phyloP scores from a whole-genome alignment of 768 basidiomycete genomes.

The Panus rudis region DNA sequence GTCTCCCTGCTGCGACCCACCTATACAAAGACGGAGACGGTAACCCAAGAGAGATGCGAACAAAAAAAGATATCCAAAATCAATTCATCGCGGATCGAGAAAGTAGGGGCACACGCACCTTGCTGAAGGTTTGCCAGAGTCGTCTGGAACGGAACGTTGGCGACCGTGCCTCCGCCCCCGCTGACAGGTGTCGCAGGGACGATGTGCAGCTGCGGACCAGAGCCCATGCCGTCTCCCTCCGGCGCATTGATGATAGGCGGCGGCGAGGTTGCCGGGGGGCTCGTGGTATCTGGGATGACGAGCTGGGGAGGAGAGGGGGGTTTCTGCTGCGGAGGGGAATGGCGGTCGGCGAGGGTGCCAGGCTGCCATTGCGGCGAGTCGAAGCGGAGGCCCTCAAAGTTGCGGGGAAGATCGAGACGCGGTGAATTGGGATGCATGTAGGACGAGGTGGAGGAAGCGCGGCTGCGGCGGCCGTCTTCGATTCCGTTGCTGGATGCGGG shows the following conservation, averaged over 20 bases:
- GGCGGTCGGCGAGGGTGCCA: slow-evolving; percentile 39
- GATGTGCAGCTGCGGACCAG: slow-evolving; percentile 65
- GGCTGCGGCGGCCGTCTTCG: slow-evolving; percentile 43
- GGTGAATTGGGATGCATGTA: slow-evolving; percentile 47
- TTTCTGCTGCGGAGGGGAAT: slow-evolving; percentile 36
- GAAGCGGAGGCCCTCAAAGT: slow-evolving; percentile 57
- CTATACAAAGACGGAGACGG: not conserved
- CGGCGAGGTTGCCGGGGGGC: slow-evolving; percentile 34
- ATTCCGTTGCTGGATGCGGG: slow-evolving; percentile 50
- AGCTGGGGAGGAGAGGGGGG: slow-evolving; percentile 59
- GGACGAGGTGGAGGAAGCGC: slow-evolving; percentile 66
- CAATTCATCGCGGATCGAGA: slow-evolving; percentile 4
- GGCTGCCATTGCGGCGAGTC: slow-evolving; percentile 54
- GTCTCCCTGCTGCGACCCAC: slow-evolving; percentile 2
- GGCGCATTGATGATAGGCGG: slow-evolving; percentile 58
- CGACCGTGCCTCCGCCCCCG: slow-evolving; percentile 44
- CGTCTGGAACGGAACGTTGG: slow-evolving; percentile 45
- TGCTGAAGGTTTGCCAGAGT: slow-evolving; percentile 45
- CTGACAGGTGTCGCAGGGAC: slow-evolving; percentile 79
- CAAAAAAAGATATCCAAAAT: no score
- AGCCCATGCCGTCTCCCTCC: slow-evolving; percentile 42
- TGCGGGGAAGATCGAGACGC: slow-evolving; percentile 46
- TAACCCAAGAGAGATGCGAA: no score
- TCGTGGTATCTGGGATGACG: slow-evolving; percentile 49
- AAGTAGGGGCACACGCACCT: slow-evolving; percentile 32